Evolutionary conservation across 2,329 filamentous ascomycete species (phyloP), one percentile per base, ranked within the genome.

Genomic region (Macroventuria anomochaeta): DNA sequence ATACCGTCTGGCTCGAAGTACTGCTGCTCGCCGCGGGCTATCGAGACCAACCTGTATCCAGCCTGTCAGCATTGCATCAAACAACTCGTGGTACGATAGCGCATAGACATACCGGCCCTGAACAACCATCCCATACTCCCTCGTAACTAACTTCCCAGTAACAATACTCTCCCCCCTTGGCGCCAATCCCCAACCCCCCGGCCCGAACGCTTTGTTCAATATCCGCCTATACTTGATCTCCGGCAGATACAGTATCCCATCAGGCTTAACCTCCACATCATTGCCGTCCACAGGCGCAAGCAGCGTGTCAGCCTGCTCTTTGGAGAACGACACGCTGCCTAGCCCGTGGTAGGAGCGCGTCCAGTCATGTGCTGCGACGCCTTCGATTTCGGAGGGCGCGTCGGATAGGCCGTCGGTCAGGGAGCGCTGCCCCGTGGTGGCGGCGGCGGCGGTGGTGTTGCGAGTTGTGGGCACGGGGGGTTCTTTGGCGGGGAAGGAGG

Each of bases 211-310:
- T 67, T 82, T 80, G 75, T 97, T 97, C 67, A 99, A 77, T 60
- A 96, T 93, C 59, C 93, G 82, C 37, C 95, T 82, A 78, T 99
- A 99, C 79, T 97, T 97, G 81, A 99, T 97, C 81, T 99, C 95
- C 11, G 95, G 95, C 53, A 99, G 81, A 74, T 97, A 99, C 55
- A 97, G 81, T 64, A 99, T 93, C 28, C 95, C 95, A 78, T 99
- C 95, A 26, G 95, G 93, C 80, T 99, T 99, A 72, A 99, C 89
- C 80, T 99, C 95, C 49, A 99, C 87, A 76, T 97, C 93, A 40
- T 87, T 83, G 0, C 83, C 77, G 47, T 85, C 78, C 11, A 96
- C 73, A 1, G 87, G 86, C 51, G 84, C 80, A 58, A 89, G 83
- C 39, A 97, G 81, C 17, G 90, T 82, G 13, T 85, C 81, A 8